A percentile compares a stretch with the other conserved stretches of the same genome.
These are phyloP conservation scores for Malus fusca DNA, from an alignment of 306 rosid genomes.

Conservation along the genomic window DNA sequence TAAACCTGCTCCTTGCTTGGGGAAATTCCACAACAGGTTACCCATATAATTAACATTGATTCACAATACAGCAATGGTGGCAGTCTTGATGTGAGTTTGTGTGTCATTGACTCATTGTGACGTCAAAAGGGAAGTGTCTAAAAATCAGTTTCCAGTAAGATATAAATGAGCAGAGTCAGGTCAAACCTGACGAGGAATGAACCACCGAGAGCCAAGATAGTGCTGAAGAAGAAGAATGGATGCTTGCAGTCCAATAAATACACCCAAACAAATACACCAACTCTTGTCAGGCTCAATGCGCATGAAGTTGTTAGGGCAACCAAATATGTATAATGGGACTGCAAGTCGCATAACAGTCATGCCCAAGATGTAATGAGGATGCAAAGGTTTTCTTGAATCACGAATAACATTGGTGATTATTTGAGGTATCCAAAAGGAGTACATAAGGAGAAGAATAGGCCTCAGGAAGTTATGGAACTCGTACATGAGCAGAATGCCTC, in stretches of 20 bases:
- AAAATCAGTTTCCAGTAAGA: background rate
- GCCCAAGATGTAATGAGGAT: slow-evolving; percentile 88
- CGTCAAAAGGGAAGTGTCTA: background rate
- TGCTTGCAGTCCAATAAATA: slow-evolving; percentile 70
- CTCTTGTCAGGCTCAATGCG: slow-evolving; percentile 67
- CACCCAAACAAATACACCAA: slow-evolving; percentile 68
- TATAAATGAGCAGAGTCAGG: slow-evolving; percentile 6
- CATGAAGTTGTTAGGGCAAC: slow-evolving; percentile 96
- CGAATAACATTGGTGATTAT: slow-evolving; percentile 78
- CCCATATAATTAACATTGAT: background rate
- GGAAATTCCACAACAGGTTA: background rate
- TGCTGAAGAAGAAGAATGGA: slow-evolving; percentile 87
- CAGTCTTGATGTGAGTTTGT: background rate
- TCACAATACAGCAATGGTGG: background rate
- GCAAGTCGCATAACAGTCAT: slow-evolving; percentile 80
- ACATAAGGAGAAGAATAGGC: slow-evolving; percentile 75
- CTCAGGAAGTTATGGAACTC: slow-evolving; percentile 81
- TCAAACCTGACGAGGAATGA: slow-evolving; percentile 94
- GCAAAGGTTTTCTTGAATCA: slow-evolving; percentile 93
- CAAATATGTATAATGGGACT: slow-evolving; percentile 73
- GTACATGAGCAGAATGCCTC: slow-evolving; percentile 92
- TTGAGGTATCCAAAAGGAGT: slow-evolving; percentile 97
- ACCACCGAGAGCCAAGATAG: slow-evolving; percentile 90
- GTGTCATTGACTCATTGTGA: background rate
- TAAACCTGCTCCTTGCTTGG: background rate